These are phyloP conservation scores for Blattamonas nauphoetae DNA, from an alignment of 78 protist genomes.

Conservation along the genomic window DNA sequence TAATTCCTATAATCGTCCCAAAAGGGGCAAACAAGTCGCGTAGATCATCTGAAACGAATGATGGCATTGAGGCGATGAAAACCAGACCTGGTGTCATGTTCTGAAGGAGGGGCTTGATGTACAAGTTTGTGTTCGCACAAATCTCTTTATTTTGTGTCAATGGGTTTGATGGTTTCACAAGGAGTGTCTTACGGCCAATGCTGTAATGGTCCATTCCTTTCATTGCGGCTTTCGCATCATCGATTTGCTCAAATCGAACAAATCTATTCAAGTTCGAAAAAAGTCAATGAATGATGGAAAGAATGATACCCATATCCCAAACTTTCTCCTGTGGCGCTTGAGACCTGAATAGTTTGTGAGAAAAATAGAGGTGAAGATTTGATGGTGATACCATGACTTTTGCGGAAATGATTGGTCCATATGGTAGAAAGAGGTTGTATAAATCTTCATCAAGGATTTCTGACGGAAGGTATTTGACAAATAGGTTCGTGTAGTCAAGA, in stretches of 20 bases:
- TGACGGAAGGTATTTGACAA: constrained; percentile 1
- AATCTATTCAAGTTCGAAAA: background rate
- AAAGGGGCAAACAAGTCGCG: background rate
- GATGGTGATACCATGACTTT: constrained; percentile 14
- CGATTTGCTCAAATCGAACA: background rate
- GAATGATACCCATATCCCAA: background rate
- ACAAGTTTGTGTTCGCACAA: background rate
- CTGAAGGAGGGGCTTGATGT: background rate
- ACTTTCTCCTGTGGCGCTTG: background rate
- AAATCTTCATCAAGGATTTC: background rate
- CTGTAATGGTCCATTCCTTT: background rate
- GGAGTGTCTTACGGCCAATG: background rate
- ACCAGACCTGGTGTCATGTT: background rate
- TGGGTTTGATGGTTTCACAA: background rate
- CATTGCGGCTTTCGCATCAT: background rate
- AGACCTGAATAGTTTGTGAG: background rate
- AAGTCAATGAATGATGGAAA: background rate
- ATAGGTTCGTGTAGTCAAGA: background rate
- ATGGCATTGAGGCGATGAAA: too few species aligned
- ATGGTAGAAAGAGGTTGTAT: background rate
- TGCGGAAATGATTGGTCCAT: background rate
- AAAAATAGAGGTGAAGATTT: background rate
- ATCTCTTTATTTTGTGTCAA: background rate
- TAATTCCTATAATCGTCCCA: background rate
- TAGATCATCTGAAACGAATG: background rate